phyloP scores from a whole-genome alignment of 176 grass and related monocot species.

The Tuctoria greenei region DNA sequence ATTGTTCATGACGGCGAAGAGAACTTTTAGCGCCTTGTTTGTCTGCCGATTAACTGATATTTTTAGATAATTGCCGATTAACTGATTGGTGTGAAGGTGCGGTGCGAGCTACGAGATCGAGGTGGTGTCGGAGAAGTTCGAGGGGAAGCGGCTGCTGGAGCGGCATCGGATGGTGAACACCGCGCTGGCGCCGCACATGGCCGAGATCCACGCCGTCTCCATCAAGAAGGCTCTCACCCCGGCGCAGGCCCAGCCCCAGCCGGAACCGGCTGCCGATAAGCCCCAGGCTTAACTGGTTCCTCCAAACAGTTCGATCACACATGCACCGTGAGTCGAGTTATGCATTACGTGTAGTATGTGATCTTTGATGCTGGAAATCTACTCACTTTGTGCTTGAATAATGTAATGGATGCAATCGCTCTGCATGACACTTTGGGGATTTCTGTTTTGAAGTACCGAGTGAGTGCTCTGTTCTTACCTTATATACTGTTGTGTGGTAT shows the following conservation, averaged over 20 bases:
- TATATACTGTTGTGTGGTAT: neutral
- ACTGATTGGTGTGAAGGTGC: conserved; percentile 51
- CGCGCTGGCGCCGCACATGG: conserved; percentile 78
- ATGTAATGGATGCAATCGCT: conserved; percentile 14
- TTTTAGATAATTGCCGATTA: too few relatives aligned
- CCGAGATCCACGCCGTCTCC: conserved; percentile 90
- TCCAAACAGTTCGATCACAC: conserved; percentile 17
- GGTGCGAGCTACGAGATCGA: conserved; percentile 88
- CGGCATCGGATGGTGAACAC: conserved; percentile 91
- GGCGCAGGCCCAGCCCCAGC: conserved; percentile 63
- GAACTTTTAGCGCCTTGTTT: neutral
- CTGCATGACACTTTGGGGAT: neutral
- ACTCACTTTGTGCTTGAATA: conserved; percentile 39
- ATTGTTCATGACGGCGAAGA: neutral
- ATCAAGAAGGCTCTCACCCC: conserved; percentile 97
- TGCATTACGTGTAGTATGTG: conserved; percentile 1
- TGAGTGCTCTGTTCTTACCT: neutral
- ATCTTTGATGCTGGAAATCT: neutral
- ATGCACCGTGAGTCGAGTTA: neutral
- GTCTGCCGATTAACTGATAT: too few relatives aligned
- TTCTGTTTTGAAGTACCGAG: neutral
- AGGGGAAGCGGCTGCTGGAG: conserved; percentile 94
- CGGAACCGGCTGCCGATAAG: conserved; percentile 42
- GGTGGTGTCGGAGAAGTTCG: conserved; percentile 90
- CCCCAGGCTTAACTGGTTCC: conserved; percentile 26